Evolutionary conservation across 169 alveolate species (phyloP).

Genomic region (Plasmodium berghei): DNA sequence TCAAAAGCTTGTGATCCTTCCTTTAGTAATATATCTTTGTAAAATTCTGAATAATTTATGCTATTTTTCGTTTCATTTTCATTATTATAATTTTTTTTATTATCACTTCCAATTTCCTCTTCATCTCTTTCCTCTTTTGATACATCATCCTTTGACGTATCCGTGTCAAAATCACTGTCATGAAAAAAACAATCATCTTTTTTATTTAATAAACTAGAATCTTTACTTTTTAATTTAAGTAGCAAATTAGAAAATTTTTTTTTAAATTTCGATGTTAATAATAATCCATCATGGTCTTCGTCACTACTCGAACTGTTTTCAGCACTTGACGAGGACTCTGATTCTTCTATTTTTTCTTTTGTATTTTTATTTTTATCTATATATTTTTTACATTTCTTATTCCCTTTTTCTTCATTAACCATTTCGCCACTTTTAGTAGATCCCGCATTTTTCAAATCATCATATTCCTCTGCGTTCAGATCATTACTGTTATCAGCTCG

Average conservation of each 20-base stretch:
- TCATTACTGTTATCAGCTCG: background rate
- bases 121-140: background rate
- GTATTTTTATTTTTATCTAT: background rate
- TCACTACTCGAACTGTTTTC: slow-evolving; percentile 73
- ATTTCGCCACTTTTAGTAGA: background rate
- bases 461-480: background rate
- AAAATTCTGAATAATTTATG: slow-evolving; percentile 79
- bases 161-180: slow-evolving; percentile 75
- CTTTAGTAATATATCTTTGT: slow-evolving; percentile 80
- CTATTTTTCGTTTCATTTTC: slow-evolving; percentile 27
- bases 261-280: slow-evolving; percentile 63
- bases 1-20: slow-evolving; percentile 84
- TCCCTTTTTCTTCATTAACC: slow-evolving; percentile 2
- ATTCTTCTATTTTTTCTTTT: slow-evolving; percentile 4
- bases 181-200: slow-evolving; percentile 55
- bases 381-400: background rate
- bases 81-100: background rate
- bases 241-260: slow-evolving; percentile 51
- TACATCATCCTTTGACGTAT: slow-evolving; percentile 16
- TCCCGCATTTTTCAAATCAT: background rate
- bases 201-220: slow-evolving; percentile 28
- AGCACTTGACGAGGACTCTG: slow-evolving; percentile 11
- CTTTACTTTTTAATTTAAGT: slow-evolving; percentile 53
- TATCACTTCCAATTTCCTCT: background rate
- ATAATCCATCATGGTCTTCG: slow-evolving; percentile 74